Percentiles rank a stretch among this genome's conserved stretches.
Evolutionary conservation across 805 yeast species (phyloP).

Genomic region (Kodamaea sagamina): DNA sequence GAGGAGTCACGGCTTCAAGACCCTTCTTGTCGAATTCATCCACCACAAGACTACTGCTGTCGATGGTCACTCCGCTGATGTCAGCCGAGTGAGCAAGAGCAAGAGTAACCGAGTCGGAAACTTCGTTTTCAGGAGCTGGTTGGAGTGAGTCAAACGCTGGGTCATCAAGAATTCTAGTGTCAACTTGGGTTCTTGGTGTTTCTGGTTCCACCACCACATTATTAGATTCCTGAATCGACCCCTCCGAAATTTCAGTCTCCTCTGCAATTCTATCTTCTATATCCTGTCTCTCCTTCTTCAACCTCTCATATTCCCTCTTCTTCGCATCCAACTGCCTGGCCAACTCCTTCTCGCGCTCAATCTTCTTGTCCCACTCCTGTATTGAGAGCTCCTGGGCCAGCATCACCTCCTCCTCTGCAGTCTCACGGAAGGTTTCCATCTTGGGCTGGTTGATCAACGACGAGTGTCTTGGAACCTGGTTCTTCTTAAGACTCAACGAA

Average conservation of each 20-base stretch:
- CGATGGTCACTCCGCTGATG: conserved; percentile 19
- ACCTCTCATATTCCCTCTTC: conserved; percentile 37
- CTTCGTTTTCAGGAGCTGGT: conserved; percentile 12
- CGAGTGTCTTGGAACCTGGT: conserved; percentile 16
- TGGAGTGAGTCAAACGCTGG: too few relatives aligned
- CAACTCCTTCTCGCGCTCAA: conserved; percentile 33
- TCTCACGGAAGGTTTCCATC: conserved; percentile 22
- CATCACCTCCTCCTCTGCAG: conserved; percentile 15
- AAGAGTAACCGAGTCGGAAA: conserved; percentile 1
- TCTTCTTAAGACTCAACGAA: conserved; percentile 20
- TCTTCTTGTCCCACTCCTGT: conserved; percentile 33
- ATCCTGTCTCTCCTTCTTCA: conserved; percentile 29
- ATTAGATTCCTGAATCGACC: conserved; percentile 2
- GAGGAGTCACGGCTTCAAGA: not conserved
- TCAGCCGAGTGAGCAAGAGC: conserved; percentile 9
- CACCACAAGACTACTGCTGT: conserved; percentile 24
- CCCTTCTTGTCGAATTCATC: conserved; percentile 27
- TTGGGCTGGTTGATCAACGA: conserved; percentile 14
- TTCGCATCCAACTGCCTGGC: conserved; percentile 40
- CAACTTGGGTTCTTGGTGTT: not conserved
- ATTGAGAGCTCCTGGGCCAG: conserved; percentile 30
- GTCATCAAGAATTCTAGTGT: too few relatives aligned
- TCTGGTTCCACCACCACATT: not conserved
- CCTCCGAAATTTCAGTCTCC: not conserved
- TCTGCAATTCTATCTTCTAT: conserved; percentile 22